A percentile compares a stretch with the other conserved stretches of the same genome.
phyloP scores from a whole-genome alignment of 805 yeast species.

The Kodamaea laetipori region DNA sequence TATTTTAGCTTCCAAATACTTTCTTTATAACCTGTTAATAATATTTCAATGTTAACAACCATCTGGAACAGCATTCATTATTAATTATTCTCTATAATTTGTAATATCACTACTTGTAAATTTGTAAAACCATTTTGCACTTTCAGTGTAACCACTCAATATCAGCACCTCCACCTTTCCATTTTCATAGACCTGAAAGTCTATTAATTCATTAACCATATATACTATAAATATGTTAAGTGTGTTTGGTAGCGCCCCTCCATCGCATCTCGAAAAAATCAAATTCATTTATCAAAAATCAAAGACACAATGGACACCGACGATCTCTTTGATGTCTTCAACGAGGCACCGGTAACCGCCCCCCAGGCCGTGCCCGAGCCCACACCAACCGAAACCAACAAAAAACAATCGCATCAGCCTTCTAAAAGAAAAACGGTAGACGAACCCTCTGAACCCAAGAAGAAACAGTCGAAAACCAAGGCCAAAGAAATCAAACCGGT shows the following conservation, averaged over 20 bases:
- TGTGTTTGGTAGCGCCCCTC: neutral
- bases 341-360: constrained; percentile 50
- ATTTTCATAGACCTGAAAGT: too few relatives aligned
- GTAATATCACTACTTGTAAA: too few relatives aligned
- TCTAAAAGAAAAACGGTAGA: constrained; percentile 24
- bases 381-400: constrained; percentile 5
- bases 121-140: too few relatives aligned
- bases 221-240: too few relatives aligned
- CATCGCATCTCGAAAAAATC: constrained; percentile 7
- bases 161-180: too few relatives aligned
- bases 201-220: too few relatives aligned
- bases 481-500: constrained; percentile 57
- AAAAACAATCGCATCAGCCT: constrained; percentile 12
- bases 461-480: constrained; percentile 22
- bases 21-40: too few relatives aligned
- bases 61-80: too few relatives aligned
- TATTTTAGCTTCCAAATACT: too few relatives aligned
- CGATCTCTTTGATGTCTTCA: constrained; percentile 64
- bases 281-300: neutral
- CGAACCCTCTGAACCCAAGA: constrained; percentile 11
- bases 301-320: constrained; percentile 39
- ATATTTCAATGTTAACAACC: too few relatives aligned
- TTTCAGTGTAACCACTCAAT: too few relatives aligned
- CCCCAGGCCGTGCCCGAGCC: constrained; percentile 30
- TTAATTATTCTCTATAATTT: too few relatives aligned